Evolutionary conservation across 805 yeast genomes (phyloP).

Genomic region (Candida wancherniae): DNA sequence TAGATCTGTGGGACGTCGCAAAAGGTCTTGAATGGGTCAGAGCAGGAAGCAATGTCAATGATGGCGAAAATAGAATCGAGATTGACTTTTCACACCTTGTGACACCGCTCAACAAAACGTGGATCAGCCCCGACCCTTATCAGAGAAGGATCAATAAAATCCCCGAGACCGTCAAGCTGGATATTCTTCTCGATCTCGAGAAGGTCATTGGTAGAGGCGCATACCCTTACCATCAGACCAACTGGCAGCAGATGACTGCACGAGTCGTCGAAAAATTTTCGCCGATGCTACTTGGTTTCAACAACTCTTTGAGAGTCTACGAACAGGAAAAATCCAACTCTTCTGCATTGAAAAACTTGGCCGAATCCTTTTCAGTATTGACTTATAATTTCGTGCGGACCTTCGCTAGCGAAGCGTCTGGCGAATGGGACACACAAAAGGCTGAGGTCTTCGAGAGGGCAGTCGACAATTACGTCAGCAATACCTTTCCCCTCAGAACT

Average conservation of each 20-base stretch:
- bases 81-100: conserved; percentile 50
- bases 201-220: conserved; percentile 13
- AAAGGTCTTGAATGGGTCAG: conserved; percentile 41
- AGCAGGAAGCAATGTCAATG: conserved; percentile 45
- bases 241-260: conserved; percentile 54
- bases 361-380: conserved; percentile 33
- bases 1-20: conserved; percentile 26
- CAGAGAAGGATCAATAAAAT: conserved; percentile 35
- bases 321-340: no score
- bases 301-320: conserved; percentile 27
- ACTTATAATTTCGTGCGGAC: conserved; percentile 45
- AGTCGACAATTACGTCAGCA: conserved; percentile 45
- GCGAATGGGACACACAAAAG: conserved; percentile 12
- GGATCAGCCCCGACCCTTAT: conserved; percentile 46
- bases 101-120: conserved; percentile 50
- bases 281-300: conserved; percentile 42
- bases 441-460: conserved; percentile 31
- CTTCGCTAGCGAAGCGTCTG: conserved; percentile 26
- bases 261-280: conserved; percentile 48
- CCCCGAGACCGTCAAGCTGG: conserved; percentile 27
- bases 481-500: conserved; percentile 33
- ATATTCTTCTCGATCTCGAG: conserved; percentile 34
- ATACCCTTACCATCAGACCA: conserved; percentile 34
- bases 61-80: conserved; percentile 44
- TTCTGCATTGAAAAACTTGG: conserved; percentile 9